phyloP scores from a whole-genome alignment of 2,329 filamentous ascomycete species.

The Albophoma yamanashiensis region DNA sequence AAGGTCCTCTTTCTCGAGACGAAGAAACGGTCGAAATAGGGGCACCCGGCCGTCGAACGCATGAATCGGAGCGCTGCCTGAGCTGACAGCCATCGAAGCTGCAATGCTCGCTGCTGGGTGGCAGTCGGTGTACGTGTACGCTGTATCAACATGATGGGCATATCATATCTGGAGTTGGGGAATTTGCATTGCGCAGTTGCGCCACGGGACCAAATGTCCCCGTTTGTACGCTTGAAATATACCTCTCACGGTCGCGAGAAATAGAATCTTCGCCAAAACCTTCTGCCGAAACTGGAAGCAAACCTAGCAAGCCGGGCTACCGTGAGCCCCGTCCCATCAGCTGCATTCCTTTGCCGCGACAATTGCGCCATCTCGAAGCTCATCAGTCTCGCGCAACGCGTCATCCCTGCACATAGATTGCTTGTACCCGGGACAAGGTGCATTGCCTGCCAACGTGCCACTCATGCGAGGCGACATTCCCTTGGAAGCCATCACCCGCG shows the following conservation, averaged over 20 bases:
- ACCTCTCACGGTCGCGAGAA: not conserved
- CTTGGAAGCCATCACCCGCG: not conserved
- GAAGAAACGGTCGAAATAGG: constrained; percentile 62
- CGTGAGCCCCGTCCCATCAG: not conserved
- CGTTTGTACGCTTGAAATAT: constrained; percentile 1
- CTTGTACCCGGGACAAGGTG: not conserved
- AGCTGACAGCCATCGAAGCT: not conserved
- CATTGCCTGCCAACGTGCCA: not conserved
- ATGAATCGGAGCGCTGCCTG: not conserved
- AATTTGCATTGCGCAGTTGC: constrained; percentile 4
- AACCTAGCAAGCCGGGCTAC: not conserved
- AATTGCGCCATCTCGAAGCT: too few species aligned
- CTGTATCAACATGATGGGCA: constrained; percentile 19
- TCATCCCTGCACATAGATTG: not conserved
- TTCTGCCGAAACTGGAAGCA: not conserved
- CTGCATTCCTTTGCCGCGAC: not conserved
- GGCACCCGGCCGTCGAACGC: not conserved
- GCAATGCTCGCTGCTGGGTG: not conserved
- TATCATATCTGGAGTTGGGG: constrained; percentile 21
- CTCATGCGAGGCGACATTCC: not conserved
- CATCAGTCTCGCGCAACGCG: not conserved
- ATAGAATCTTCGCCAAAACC: not conserved
- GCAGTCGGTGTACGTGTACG: constrained; percentile 2
- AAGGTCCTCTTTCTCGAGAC: constrained; percentile 93
- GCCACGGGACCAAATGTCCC: constrained; percentile 2